Evolutionary conservation across 768 basidiomycete genomes (phyloP), one percentile per base, ranked within the genome.

Genomic region (Pleurotus eryngii): DNA sequence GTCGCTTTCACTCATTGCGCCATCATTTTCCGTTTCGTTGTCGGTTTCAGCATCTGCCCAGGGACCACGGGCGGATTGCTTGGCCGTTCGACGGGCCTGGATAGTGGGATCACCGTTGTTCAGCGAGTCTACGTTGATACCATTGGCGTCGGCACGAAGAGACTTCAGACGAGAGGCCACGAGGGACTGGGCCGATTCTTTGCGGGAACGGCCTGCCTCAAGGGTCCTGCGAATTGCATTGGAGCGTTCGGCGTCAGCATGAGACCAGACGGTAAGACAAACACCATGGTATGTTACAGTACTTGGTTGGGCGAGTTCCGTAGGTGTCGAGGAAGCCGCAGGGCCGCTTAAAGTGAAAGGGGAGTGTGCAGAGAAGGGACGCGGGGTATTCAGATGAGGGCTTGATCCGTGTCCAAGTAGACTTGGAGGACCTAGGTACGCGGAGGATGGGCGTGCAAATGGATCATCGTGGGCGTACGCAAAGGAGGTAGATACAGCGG

Each of bases 181-280:
- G 39, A 86, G 72, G 15, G 85, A 87, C 68, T 92, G 90, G 0
- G 87, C 85, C 30, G 86, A 89, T 69, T 92, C 89, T 68, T 90
- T 90, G 55, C 89, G 84, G 42, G 81, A 84, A 46, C 89, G 84
- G 48, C 87, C 84, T 0, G 87, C 87, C 67, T 92, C 91, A 48
- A 92, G 79, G 5, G 90, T 90, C 49, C 87, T 81, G 18, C 92
- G 85, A 63, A 95, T 95, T 1, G 93, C 93, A 12, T 78, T 80
- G 55, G 89, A 87, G 48, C 94, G 86, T 64, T 94, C 89, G 0
- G 87, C 86, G 67, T 98, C 95, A 17, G 94, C 94, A 65, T 95
- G 94, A 3, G 91, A 93, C 94, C 94, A 98, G 1, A 97, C 92
- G 1, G 93, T 94, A 58, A 98, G 78, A 63, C 92, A 93, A 38